Evolutionary conservation across 805 yeast species (phyloP), one percentile per base, ranked within the genome.

Genomic region (Yarrowia keelungensis): DNA sequence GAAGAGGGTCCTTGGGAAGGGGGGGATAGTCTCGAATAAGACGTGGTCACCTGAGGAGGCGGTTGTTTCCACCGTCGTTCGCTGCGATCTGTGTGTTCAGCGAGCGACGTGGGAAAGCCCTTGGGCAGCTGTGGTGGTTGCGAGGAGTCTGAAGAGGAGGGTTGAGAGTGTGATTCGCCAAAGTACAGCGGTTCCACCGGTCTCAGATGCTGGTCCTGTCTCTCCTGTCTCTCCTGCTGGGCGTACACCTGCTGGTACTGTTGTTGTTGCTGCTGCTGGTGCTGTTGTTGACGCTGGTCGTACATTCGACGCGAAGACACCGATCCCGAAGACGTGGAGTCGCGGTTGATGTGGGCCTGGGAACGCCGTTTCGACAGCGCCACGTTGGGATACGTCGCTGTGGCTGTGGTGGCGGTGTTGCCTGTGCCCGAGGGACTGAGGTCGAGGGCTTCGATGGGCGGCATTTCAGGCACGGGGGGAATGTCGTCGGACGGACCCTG

Each of bases 381-480:
- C n/a, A 59, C 46, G 42, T 45, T 16, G 11, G 51, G 51, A 43
- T 45, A 43, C 8, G 50, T 42, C 5, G 65, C 50, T 12, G 65
- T 45, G 8, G 65, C 65, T 1, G 65, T 43, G 4, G 65, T 59
- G 38, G 51, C 65, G 8, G 65, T 59, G 51, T 59, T 59, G 11
- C 65, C 51, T 8, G 65, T 35, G 5, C 65, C 51, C 2, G 51
- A 35, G 19, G 65, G 50, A 1, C 35, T 4, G 9, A 59, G 35
- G 42, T 59, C 65, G 1, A 59, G 65, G 8, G 65, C 65, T 10
- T 59, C 65, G 65, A 59, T 59, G 12, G 65, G 51, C 1, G 65
- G 65, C 65, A 59, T 59, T 36, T 59, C 65, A 4, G 65, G 65
- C 9, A 59, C 51, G 8, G 65, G 65, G 7, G 65, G 65, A 14